Evolutionary conservation across 306 rosid genomes (phyloP).

Genomic region (Pterocarpus macrocarpus): DNA sequence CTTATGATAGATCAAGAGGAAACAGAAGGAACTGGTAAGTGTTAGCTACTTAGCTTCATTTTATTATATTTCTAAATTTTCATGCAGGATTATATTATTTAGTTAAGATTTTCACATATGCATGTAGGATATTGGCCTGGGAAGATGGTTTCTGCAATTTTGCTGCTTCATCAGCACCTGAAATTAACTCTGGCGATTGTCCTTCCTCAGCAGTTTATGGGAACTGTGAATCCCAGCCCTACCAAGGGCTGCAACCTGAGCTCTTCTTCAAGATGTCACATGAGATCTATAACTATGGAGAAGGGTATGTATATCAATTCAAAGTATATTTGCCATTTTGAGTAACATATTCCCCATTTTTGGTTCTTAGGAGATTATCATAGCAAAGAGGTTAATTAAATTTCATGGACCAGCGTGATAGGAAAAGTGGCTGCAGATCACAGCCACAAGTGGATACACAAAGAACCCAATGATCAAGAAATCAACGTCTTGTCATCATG

Average conservation of each 20-base stretch:
- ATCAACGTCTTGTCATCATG: constrained; percentile 90
- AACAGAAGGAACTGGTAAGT: constrained; percentile 94
- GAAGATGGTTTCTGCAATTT: constrained; percentile 99
- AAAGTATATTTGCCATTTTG: background rate
- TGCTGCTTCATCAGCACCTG: constrained; percentile 77
- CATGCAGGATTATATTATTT: constrained; percentile 17
- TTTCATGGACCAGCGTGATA: constrained; percentile 69
- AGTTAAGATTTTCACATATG: background rate
- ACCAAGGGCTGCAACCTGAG: constrained; percentile 91
- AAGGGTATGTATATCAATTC: constrained; percentile 65
- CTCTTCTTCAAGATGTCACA: constrained; percentile 99
- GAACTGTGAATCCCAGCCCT: constrained; percentile 75
- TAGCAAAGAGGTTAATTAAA: constrained; percentile 30
- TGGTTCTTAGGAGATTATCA: constrained; percentile 18
- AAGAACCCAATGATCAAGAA: constrained; percentile 93
- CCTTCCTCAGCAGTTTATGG: constrained; percentile 68
- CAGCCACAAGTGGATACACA: constrained; percentile 95
- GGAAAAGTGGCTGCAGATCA: constrained; percentile 99
- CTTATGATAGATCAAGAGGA: constrained; percentile 96
- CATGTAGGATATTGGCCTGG: constrained; percentile 95
- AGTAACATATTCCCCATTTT: background rate
- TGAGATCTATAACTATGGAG: constrained; percentile 99
- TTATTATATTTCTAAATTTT: background rate
- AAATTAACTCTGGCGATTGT: constrained; percentile 69
- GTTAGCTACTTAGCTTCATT: background rate